These are phyloP conservation scores for Peltaster fructicola DNA, from an alignment of 2,329 filamentous ascomycete genomes.

Conservation along the genomic window DNA sequence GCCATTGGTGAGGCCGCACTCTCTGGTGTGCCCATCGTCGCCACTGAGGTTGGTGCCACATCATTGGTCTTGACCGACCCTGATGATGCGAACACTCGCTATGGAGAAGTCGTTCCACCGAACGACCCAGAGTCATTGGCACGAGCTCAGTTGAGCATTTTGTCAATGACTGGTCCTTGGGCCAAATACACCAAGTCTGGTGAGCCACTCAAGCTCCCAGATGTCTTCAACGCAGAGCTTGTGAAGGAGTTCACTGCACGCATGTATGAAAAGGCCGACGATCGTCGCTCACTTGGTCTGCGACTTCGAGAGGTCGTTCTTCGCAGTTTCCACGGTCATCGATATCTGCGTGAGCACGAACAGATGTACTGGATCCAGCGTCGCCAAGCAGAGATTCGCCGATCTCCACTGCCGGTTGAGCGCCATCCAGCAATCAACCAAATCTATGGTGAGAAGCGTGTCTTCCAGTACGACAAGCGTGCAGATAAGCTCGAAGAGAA, in stretches of 20 bases:
- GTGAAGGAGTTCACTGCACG: conserved; percentile 36
- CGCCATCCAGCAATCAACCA: too few species aligned
- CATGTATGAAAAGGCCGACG: conserved; percentile 42
- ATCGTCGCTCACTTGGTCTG: conserved; percentile 40
- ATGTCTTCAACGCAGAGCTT: conserved; percentile 32
- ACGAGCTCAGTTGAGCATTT: conserved; percentile 42
- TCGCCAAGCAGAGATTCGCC: too few species aligned
- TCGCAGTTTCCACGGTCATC: conserved; percentile 40
- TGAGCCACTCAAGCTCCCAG: conserved; percentile 24
- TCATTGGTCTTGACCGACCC: conserved; percentile 39
- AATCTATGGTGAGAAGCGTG: too few species aligned
- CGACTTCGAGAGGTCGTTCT: conserved; percentile 40
- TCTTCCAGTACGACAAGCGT: too few species aligned
- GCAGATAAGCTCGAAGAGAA: too few species aligned
- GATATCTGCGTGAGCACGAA: conserved; percentile 33
- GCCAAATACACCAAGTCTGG: conserved; percentile 39
- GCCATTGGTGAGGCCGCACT: conserved; percentile 30
- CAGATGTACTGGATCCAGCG: conserved; percentile 16
- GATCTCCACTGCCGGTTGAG: too few species aligned
- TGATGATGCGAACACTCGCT: conserved; percentile 27
- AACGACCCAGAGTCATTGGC: conserved; percentile 45
- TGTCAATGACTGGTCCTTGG: conserved; percentile 46
- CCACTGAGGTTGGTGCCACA: conserved; percentile 38
- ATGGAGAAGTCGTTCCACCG: conserved; percentile 45
- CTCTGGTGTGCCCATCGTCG: conserved; percentile 25